Evolutionary conservation across 768 basidiomycete species (phyloP).

Genomic region (Podaxis pistillaris): DNA sequence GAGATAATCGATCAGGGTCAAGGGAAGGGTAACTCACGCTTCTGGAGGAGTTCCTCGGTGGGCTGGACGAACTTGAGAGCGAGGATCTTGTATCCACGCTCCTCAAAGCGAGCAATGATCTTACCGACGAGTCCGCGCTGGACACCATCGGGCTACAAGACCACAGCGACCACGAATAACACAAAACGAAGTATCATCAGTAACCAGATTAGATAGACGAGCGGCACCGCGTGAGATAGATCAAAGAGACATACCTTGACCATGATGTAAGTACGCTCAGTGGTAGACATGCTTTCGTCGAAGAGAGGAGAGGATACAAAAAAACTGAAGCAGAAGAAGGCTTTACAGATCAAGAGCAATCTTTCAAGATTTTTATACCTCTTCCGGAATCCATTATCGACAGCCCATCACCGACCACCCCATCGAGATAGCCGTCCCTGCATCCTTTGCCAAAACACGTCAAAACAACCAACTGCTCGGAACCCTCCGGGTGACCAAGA

Average conservation of each 20-base stretch:
- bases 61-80: conserved; percentile 91
- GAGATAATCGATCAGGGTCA: conserved; percentile 9
- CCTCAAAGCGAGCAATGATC: conserved; percentile 96
- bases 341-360: conserved; percentile 19
- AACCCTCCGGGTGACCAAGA: conserved; percentile 30
- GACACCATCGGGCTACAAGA: conserved; percentile 90
- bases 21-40: conserved; percentile 51
- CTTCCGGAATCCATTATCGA: conserved; percentile 10
- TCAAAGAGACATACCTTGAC: conserved; percentile 67
- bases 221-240: neutral
- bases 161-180: neutral
- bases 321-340: neutral
- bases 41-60: conserved; percentile 82
- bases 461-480: conserved; percentile 39
- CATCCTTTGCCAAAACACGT: conserved; percentile 34
- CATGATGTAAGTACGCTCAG: conserved; percentile 98
- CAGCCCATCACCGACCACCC: conserved; percentile 11
- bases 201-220: conserved; percentile 15
- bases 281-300: conserved; percentile 54
- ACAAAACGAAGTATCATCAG: neutral
- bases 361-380: conserved; percentile 22
- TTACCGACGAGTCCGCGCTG: conserved; percentile 93
- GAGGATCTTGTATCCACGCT: conserved; percentile 96
- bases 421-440: conserved; percentile 14
- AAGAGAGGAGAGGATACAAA: conserved; percentile 20